Evolutionary conservation across 768 basidiomycete genomes (phyloP).

Genomic region (Agaricus blazei): DNA sequence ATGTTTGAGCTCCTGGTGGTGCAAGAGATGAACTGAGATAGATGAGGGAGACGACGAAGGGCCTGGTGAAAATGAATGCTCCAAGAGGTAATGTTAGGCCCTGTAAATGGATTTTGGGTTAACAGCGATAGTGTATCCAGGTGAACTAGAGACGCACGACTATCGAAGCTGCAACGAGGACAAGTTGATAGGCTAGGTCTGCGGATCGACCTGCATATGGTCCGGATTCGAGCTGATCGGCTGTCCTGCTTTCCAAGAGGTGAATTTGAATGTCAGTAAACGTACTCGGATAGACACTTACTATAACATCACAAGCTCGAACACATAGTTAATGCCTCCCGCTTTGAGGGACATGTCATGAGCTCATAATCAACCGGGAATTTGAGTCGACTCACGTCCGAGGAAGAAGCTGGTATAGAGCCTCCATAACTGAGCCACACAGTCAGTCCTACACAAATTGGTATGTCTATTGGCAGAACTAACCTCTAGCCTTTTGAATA

Average conservation of each 20-base stretch:
- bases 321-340: conserved; percentile 21
- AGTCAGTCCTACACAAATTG: not conserved
- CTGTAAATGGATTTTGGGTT: conserved; percentile 17
- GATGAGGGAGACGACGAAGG: conserved; percentile 61
- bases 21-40: conserved; percentile 68
- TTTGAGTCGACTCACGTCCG: conserved; percentile 29
- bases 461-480: conserved; percentile 1
- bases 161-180: conserved; percentile 49
- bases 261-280: conserved; percentile 1
- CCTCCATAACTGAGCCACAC: conserved; percentile 57
- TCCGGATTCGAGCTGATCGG: conserved; percentile 57
- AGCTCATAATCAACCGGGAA: not conserved
- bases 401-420: conserved; percentile 69
- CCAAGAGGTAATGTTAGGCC: conserved; percentile 57
- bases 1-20: conserved; percentile 61
- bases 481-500: conserved; percentile 52
- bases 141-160: conserved; percentile 40
- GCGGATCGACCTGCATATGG: conserved; percentile 57
- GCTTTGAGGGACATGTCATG: not conserved
- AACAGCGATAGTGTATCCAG: not conserved
- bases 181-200: conserved; percentile 74
- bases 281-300: conserved; percentile 22
- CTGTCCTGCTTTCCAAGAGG: conserved; percentile 45
- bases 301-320: conserved; percentile 73
- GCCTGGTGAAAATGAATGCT: conserved; percentile 51